These are phyloP conservation scores for Xerocomellus chrysenteron DNA, from an alignment of 768 basidiomycete genomes.

Conservation along the genomic window DNA sequence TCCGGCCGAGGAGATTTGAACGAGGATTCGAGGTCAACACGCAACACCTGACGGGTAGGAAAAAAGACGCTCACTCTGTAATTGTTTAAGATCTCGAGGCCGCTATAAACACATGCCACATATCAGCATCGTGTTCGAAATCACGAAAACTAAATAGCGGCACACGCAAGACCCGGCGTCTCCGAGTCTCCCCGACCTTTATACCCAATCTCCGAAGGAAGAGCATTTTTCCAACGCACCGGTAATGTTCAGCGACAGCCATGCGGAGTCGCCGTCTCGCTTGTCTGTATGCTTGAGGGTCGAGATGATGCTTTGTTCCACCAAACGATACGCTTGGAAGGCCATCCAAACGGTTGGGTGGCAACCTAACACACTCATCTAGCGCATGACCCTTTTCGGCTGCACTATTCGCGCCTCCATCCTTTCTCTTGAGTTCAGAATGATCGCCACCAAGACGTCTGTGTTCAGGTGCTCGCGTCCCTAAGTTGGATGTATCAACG, in stretches of 20 bases:
- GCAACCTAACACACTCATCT: background rate
- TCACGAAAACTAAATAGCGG: background rate
- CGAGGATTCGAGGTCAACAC: background rate
- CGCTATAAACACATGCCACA: slow-evolving; percentile 39
- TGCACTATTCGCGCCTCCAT: background rate
- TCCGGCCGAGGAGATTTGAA: background rate
- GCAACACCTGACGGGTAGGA: background rate
- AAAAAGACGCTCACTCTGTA: slow-evolving; percentile 62
- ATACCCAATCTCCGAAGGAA: background rate
- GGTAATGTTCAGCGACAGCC: slow-evolving; percentile 83
- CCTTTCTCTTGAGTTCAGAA: background rate
- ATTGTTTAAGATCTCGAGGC: slow-evolving; percentile 81
- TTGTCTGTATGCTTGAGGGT: slow-evolving; percentile 77
- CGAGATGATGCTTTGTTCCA: slow-evolving; percentile 27
- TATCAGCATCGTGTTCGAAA: slow-evolving; percentile 11
- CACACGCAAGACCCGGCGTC: background rate
- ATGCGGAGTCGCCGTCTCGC: slow-evolving; percentile 86
- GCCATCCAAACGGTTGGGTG: background rate
- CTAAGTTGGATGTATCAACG: background rate
- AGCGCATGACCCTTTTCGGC: background rate
- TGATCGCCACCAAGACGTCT: background rate
- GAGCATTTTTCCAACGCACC: slow-evolving; percentile 37
- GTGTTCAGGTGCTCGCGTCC: background rate
- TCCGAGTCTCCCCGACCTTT: background rate
- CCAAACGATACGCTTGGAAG: background rate